Evolutionary conservation across 805 yeast genomes (phyloP).

Genomic region (Lipomyces starkeyi): DNA sequence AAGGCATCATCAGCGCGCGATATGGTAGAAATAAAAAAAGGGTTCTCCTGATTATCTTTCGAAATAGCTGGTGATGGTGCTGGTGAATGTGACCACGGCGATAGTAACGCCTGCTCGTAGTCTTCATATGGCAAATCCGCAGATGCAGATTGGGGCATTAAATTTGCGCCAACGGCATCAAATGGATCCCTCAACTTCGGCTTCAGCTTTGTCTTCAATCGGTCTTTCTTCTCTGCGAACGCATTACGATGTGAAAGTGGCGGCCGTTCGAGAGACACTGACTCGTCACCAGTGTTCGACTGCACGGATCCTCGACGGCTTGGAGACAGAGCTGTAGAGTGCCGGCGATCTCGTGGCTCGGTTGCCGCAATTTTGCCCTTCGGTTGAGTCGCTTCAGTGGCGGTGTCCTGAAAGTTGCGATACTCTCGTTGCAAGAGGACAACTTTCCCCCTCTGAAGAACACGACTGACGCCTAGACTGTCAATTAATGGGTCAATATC

Average conservation of each 20-base stretch:
- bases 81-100: conserved; percentile 46
- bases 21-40: conserved; percentile 39
- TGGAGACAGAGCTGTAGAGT: background rate
- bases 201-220: background rate
- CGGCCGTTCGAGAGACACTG: conserved; percentile 15
- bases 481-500: conserved; percentile 45
- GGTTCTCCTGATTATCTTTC: conserved; percentile 39
- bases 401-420: conserved; percentile 19
- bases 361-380: background rate
- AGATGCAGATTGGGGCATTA: background rate
- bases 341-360: conserved; percentile 9
- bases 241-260: conserved; percentile 14
- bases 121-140: conserved; percentile 40
- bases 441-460: conserved; percentile 40
- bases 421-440: conserved; percentile 44
- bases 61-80: conserved; percentile 46
- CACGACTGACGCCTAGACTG: conserved; percentile 42
- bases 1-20: conserved; percentile 40
- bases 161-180: conserved; percentile 7
- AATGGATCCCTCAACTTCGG: conserved; percentile 32
- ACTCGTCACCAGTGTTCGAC: conserved; percentile 17
- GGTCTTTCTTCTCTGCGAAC: background rate
- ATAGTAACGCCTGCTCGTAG: conserved; percentile 42
- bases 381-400: background rate
- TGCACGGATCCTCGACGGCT: background rate